phyloP scores from a whole-genome alignment of 2,329 filamentous ascomycete genomes.

The Colletotrichum sp. region DNA sequence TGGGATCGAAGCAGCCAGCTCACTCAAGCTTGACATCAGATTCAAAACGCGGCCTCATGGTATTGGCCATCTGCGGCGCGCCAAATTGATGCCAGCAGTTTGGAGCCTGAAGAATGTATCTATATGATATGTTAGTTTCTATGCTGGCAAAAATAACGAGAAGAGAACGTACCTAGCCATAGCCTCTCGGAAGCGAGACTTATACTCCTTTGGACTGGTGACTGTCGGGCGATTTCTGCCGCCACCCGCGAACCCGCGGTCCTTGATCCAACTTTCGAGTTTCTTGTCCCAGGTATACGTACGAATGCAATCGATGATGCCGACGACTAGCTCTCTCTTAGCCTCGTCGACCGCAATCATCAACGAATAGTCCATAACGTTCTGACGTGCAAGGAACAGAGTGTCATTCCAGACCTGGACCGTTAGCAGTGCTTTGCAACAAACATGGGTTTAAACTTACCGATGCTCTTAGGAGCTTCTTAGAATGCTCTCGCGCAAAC shows the following conservation, averaged over 20 bases:
- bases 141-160: background rate
- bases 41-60: constrained; percentile 23
- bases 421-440: background rate
- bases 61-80: constrained; percentile 25
- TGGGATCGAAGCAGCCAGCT: background rate
- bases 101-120: constrained; percentile 76
- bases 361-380: constrained; percentile 98
- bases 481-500: constrained; percentile 94
- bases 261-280: constrained; percentile 99
- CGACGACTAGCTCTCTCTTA: constrained; percentile 90
- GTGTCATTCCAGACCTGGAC: constrained; percentile 87
- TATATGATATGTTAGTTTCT: constrained; percentile 28
- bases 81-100: constrained; percentile 79
- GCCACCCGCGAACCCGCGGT: constrained; percentile 81
- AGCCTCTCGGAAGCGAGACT: constrained; percentile 91
- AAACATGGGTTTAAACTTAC: constrained; percentile 36
- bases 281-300: constrained; percentile 99
- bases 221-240: constrained; percentile 89
- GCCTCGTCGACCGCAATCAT: constrained; percentile 98
- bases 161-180: constrained; percentile 81
- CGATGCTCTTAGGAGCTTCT: constrained; percentile 87
- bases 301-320: constrained; percentile 97
- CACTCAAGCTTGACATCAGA: constrained; percentile 8
- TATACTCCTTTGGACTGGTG: constrained; percentile 97
- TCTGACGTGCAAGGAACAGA: constrained; percentile 89